Base-by-base conservation (phyloP, 371 early-diverging fungal species). In the Mortierella sp. region DNA sequence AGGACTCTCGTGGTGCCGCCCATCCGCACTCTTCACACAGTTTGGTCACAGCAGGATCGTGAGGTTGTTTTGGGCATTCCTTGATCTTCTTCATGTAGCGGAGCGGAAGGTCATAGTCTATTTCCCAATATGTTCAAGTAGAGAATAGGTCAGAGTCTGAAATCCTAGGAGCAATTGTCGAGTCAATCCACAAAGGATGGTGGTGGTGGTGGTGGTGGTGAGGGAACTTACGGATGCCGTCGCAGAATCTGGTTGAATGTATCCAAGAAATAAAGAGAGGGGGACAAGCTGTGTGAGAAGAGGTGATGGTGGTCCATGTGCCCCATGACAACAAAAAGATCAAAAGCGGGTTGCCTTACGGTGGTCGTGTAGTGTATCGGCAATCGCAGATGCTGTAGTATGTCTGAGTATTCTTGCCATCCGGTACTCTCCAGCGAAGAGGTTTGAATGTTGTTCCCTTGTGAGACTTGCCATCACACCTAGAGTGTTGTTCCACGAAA, bases 201-300 rank as follows among this genome's bases (percentile, higher is more conserved):
- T 6, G 91, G 10, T 34, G 72, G 71, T 0, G 92, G 90, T 2
- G 96, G 96, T 70, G 84, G 83, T 6, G 91, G 10, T 34, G 34
- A 10, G 34, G 34, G 4, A 10, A 63, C 79, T 54, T 78, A 78
- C 78, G 80, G 24, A 64, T 63, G 2, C 78, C 79, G 43, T 79
- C 80, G 44, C 80, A 79, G n/a, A 49, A 67, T 29, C 61, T 63
- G 12, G 12, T 27, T 6, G 9, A 4, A 39, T 12, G 12, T 31
- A 34, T 9, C 14, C 8, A 41, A 14, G 22, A 19, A 41, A 40
- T 22, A 45, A 40, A 28, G 40, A 48, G 41, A 2, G 8, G 40
- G 21, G 34, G 19, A 3, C 24, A n/a, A 8, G 39, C 25, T 12
- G 53, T 2, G n/a, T 37, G 39, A 34, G 13, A 37, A 21, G 47